Percentiles rank a stretch among this genome's conserved stretches.
phyloP scores from a whole-genome alignment of 768 basidiomycete species.

The Mycena chlorophos region DNA sequence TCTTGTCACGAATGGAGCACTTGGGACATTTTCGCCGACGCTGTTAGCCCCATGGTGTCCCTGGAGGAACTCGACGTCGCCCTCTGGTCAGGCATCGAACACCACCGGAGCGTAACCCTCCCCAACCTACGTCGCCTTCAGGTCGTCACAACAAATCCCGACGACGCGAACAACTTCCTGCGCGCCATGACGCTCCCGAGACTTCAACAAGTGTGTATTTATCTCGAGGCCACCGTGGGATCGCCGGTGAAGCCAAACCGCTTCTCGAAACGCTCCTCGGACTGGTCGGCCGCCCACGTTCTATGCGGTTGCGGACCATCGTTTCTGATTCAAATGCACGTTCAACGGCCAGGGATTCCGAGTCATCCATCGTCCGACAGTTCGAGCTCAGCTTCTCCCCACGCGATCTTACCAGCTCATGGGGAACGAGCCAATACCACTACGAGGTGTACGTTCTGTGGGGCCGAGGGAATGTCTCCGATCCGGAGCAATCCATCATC shows the following conservation, averaged over 20 bases:
- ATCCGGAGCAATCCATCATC: conserved; percentile 1
- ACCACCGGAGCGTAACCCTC: not conserved
- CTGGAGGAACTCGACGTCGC: conserved; percentile 8
- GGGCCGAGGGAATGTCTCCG: not conserved
- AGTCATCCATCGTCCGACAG: conserved; percentile 1
- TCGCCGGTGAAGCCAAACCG: not conserved
- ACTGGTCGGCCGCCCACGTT: not conserved
- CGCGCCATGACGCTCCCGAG: not conserved
- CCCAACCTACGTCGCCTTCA: conserved; percentile 3
- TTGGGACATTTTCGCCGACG: conserved; percentile 6
- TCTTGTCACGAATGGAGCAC: not conserved
- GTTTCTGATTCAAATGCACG: not conserved
- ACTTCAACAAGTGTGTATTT: not conserved
- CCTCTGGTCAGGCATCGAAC: not conserved
- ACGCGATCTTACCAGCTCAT: not conserved
- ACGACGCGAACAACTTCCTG: not conserved
- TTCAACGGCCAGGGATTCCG: not conserved
- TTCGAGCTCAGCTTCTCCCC: conserved; percentile 4
- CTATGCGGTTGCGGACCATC: conserved; percentile 5
- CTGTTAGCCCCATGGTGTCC: conserved; percentile 1
- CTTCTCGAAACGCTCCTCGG: conserved; percentile 1
- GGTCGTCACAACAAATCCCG: not conserved
- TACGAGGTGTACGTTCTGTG: conserved; percentile 4
- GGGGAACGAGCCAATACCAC: not conserved
- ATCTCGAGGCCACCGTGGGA: not conserved